Evolutionary conservation across 1,284 basidiomycete genomes (phyloP).

Genomic region (Laetiporus sulphureus): DNA sequence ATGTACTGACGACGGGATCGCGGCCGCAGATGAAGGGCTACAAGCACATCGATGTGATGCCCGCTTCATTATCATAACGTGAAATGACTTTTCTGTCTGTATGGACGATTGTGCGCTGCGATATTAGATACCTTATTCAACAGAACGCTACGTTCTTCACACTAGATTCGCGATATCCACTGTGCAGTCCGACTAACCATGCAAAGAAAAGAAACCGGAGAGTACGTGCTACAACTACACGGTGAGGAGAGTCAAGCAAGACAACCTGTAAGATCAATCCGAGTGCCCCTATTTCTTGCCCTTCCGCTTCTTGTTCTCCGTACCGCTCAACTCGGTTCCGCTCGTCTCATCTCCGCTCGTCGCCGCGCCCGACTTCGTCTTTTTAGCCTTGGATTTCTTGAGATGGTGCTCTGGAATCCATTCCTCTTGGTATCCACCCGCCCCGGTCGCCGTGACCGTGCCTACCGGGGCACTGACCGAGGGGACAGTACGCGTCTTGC

Average conservation of each 20-base stretch:
- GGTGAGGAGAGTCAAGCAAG: no score
- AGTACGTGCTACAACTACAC: no score
- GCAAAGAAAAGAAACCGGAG: no score
- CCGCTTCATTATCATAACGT: no score
- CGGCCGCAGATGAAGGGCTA: slow-evolving; percentile 29
- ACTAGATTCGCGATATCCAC: no score
- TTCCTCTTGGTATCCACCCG: slow-evolving; percentile 80
- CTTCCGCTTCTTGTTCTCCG: slow-evolving; percentile 54
- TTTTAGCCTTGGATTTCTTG: slow-evolving; percentile 54
- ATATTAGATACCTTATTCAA: no score
- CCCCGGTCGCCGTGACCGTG: slow-evolving; percentile 59
- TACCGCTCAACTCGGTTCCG: slow-evolving; percentile 48
- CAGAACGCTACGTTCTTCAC: no score
- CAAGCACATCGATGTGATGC: slow-evolving; percentile 33
- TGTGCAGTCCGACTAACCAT: no score
- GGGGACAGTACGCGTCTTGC: slow-evolving; percentile 23
- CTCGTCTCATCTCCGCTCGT: slow-evolving; percentile 68
- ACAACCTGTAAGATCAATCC: background rate
- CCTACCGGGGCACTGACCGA: slow-evolving; percentile 51
- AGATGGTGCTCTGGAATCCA: slow-evolving; percentile 90
- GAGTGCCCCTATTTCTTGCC: slow-evolving; percentile 42
- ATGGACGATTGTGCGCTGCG: no score
- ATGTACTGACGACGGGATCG: background rate
- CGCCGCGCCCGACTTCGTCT: slow-evolving; percentile 37
- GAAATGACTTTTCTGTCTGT: no score